Evolutionary conservation across 2,329 filamentous ascomycete genomes (phyloP).

Genomic region (Aureobasidium namibiae): DNA sequence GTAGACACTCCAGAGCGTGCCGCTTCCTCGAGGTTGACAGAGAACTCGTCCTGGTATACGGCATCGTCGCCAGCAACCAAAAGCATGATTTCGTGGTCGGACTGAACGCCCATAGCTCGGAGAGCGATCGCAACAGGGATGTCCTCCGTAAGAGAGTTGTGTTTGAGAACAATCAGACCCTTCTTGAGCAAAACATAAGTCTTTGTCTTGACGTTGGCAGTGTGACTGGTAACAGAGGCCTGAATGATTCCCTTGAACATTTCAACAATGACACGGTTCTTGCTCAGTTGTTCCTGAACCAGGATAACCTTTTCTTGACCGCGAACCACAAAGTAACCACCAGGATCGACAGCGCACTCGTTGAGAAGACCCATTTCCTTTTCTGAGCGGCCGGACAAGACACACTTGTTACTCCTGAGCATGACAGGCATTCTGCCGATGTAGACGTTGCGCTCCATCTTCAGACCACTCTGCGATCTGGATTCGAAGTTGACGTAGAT

Average conservation of each 20-base stretch:
- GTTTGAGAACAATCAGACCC: conserved; percentile 77
- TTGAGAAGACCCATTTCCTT: conserved; percentile 85
- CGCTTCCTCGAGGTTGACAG: conserved; percentile 90
- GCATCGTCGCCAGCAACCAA: conserved; percentile 82
- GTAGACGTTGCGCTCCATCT: conserved; percentile 64
- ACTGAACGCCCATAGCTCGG: conserved; percentile 87
- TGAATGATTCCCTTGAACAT: conserved; percentile 90
- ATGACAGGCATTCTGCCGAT: conserved; percentile 94
- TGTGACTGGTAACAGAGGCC: conserved; percentile 94
- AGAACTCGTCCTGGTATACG: conserved; percentile 87
- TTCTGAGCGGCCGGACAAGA: conserved; percentile 74
- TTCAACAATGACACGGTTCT: conserved; percentile 97
- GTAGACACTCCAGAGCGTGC: conserved; percentile 78
- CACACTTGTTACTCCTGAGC: conserved; percentile 91
- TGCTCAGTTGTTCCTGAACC: conserved; percentile 97
- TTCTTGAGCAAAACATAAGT: conserved; percentile 94
- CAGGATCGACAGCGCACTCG: conserved; percentile 91
- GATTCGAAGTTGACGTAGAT: conserved; percentile 73
- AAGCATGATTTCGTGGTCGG: conserved; percentile 89
- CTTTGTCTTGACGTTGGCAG: conserved; percentile 95
- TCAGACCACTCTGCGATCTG: conserved; percentile 47
- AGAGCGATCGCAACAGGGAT: conserved; percentile 92
- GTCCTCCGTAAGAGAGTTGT: conserved; percentile 88
- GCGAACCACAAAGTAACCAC: conserved; percentile 95
- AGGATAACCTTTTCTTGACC: conserved; percentile 98